Percentiles rank a stretch among this genome's conserved stretches.
phyloP scores from a whole-genome alignment of 495 filamentous ascomycete genomes.

The Trichoderma virens region DNA sequence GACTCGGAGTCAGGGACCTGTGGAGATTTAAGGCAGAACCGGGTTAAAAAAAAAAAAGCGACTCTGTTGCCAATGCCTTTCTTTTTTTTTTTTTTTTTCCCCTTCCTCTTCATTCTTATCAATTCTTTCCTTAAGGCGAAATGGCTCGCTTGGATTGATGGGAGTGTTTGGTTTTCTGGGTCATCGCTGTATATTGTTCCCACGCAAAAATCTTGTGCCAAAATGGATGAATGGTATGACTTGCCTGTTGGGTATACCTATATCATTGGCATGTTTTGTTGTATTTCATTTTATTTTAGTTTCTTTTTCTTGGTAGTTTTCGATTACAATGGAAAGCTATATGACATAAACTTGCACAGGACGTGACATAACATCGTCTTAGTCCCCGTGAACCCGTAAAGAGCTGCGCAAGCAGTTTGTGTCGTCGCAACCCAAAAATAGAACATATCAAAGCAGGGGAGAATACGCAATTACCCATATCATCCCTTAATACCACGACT shows the following conservation, averaged over 20 bases:
- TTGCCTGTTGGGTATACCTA: neutral
- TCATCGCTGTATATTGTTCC: neutral
- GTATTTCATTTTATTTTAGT: too few relatives aligned
- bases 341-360: too few relatives aligned
- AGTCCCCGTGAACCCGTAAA: too few relatives aligned
- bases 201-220: neutral
- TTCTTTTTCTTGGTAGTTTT: too few relatives aligned
- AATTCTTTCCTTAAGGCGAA: neutral
- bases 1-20: constrained; percentile 38
- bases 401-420: too few relatives aligned
- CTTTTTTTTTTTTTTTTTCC: neutral
- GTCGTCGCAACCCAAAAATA: too few relatives aligned
- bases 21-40: neutral
- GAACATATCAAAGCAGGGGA: too few relatives aligned
- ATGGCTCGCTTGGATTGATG: neutral
- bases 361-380: too few relatives aligned
- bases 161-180: neutral
- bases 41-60: neutral
- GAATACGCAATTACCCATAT: too few relatives aligned
- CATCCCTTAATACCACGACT: too few relatives aligned
- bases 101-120: neutral
- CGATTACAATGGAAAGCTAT: too few relatives aligned
- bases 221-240: neutral
- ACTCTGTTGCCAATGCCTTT: neutral
- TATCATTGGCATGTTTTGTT: too few relatives aligned